Base-by-base conservation (phyloP, 116 monocot genomes). In the Trichopus zeylanicus region DNA sequence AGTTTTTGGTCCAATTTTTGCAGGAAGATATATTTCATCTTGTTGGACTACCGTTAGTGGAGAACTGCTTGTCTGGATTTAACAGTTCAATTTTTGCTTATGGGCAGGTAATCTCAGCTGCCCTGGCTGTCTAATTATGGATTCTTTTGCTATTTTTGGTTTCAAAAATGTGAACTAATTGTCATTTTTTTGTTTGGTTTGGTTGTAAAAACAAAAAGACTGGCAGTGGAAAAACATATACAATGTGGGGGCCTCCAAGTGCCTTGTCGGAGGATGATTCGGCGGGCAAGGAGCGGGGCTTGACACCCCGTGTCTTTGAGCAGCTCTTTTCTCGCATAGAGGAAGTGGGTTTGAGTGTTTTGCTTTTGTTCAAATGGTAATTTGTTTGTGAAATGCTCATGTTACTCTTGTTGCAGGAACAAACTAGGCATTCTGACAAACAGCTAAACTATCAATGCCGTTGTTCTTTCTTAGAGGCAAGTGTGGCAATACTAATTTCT, bases 81-180 rank as follows among this genome's bases (percentile, higher is more conserved):
- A 95, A 95, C 60, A 95, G 94, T 57, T 95, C 94, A 46, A 95
- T 95, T 21, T 95, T 95, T 72, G 89, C 94, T 1, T 95, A 95
- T 60, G 94, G 94, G 13, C 94, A 89, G 73, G 70, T 79, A 35
- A 25, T 63, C n/a, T 57, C 27, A 24, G 9, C 60, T 42, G 3
- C 26, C 26, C 11, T 60, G 38, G 13, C 47, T 47, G n/a, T 56
- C 38, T 8, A 6, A 46, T 27, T 3, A 27, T 3, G 19, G 3
- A 21, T 16, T 66, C 21, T 12, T 23, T 8, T 42, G 30, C 18
- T 53, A n/a, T 23, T 11, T 32, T 58, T n/a, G n/a, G n/a, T n/a
- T n/a, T n/a, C n/a, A n/a, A n/a, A n/a, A n/a, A n/a, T n/a, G n/a
- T 29, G 18, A 20, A 49, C 23, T n/a, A n/a, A 6, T 48, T 47